Evolutionary conservation across 495 filamentous ascomycete genomes (phyloP).

Genomic region (Recurvomyces mirabilis): DNA sequence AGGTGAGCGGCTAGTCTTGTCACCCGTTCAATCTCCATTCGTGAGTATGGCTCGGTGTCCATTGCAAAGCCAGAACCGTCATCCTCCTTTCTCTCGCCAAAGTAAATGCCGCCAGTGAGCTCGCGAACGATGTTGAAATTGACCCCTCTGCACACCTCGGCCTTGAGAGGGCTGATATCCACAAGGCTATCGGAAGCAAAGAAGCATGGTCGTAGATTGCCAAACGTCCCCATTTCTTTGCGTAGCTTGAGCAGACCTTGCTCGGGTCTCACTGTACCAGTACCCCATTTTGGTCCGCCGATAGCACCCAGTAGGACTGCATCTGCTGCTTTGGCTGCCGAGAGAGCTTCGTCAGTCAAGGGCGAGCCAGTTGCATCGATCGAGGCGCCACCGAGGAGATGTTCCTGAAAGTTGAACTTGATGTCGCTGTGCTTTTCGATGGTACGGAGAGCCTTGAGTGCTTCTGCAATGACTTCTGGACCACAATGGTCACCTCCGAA

Average conservation of each 20-base stretch:
- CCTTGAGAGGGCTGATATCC: constrained; percentile 79
- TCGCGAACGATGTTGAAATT: constrained; percentile 95
- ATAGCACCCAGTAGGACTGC: constrained; percentile 91
- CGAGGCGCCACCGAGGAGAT: constrained; percentile 85
- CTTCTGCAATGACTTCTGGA: constrained; percentile 79
- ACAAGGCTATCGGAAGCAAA: constrained; percentile 87
- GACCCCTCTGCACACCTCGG: constrained; percentile 70
- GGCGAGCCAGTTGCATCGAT: constrained; percentile 73
- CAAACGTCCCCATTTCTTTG: constrained; percentile 89
- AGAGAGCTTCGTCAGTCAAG: constrained; percentile 74
- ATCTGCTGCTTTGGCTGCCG: constrained; percentile 78
- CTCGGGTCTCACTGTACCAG: constrained; percentile 77
- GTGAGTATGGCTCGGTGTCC: constrained; percentile 85
- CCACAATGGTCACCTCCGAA: constrained; percentile 75
- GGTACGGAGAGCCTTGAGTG: constrained; percentile 75
- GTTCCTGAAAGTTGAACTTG: constrained; percentile 84
- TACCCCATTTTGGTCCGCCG: constrained; percentile 96
- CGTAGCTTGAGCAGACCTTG: constrained; percentile 88
- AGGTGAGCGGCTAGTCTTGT: constrained; percentile 72
- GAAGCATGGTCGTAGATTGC: constrained; percentile 95
- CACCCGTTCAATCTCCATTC: constrained; percentile 81
- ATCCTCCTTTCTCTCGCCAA: constrained; percentile 82
- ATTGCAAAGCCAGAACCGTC: constrained; percentile 66
- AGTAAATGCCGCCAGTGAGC: constrained; percentile 93
- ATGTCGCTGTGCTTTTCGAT: constrained; percentile 59